Base-by-base conservation (phyloP, 495 filamentous ascomycete genomes). In the Evernia prunastri region DNA sequence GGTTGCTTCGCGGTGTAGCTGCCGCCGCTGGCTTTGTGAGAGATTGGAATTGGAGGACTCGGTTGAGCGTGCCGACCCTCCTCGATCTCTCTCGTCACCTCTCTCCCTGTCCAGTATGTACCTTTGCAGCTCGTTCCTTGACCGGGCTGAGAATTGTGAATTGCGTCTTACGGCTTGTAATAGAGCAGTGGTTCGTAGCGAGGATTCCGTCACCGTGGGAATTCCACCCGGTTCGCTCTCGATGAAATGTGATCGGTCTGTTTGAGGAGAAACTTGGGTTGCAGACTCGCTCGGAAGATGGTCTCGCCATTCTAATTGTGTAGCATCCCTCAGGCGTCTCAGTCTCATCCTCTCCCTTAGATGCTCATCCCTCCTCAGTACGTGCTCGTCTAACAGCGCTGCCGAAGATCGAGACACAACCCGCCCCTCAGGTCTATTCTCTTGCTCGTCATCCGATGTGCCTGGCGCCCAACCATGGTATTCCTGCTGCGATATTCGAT, bases 371-470 rank as follows among this genome's bases (percentile, higher is more conserved):
- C 61, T 63, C 92, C 94, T 56, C 92, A 96, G 71, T 94, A 97
- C 73, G 91, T 97, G 40, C 79, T 97, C 72, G 95, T 97, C 74
- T 91, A 96, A 54, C 53, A 63, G 23, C 36, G 61, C 61, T 27
- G 61, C 61, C 27, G 61, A 94, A 96, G 68, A 93, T 96, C 51
- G 92, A 42, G 56, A 59, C 40, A n/a, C 23, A n/a, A 36, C 25
- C 25, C 20, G 56, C 53, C 62, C 23, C 43, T 59, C 37, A n/a
- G 27, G 62, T 20, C 25, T 36, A 29, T 77, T 74, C 33, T 80
- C 79, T 39, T 54, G 51, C 18, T 85, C 82, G 39, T 80, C 76
- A 47, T 83, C 80, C 43, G 81, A 79, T 45, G 72, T 66, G 8
- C 78, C 78, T 15, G 84, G 84, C 31, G 82, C 80, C 85, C 84